These are phyloP conservation scores for Acanthamoeba quina DNA, from an alignment of 208 protist species.

Conservation along the genomic window DNA sequence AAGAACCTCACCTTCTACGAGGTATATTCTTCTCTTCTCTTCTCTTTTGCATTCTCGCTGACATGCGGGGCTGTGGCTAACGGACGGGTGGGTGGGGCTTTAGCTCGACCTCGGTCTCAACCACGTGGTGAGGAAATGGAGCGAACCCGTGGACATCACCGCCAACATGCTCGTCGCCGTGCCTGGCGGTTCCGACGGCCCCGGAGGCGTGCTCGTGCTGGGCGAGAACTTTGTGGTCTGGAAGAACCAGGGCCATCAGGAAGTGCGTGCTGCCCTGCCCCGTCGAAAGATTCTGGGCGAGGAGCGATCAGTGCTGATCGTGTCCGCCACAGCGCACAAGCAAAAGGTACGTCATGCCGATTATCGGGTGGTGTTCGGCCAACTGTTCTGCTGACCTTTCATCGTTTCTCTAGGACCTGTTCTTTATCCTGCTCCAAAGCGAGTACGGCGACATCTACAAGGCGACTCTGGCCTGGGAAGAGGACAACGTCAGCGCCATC, in stretches of 20 bases:
- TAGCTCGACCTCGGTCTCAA: constrained; percentile 98
- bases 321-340: constrained; percentile 90
- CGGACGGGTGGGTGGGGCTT: not conserved
- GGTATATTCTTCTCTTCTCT: not conserved
- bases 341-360: constrained; percentile 75
- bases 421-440: constrained; percentile 97
- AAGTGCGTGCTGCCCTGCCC: constrained; percentile 77
- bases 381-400: not conserved
- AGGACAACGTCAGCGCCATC: constrained; percentile 89
- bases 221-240: constrained; percentile 95
- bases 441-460: constrained; percentile 98
- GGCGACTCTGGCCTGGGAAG: constrained; percentile 92
- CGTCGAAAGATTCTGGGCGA: constrained; percentile 89
- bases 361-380: not conserved
- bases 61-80: not conserved
- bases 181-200: constrained; percentile 93
- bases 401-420: constrained; percentile 83
- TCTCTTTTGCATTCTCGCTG: not conserved
- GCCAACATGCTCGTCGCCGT: constrained; percentile 94
- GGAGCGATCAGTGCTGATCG: constrained; percentile 94
- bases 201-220: constrained; percentile 98
- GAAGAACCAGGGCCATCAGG: constrained; percentile 90
- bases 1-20: constrained; percentile 77
- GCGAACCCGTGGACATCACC: constrained; percentile 93
- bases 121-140: constrained; percentile 97